Base-by-base conservation (phyloP, 257 asterid genomes). In the Leptodermis oblonga region DNA sequence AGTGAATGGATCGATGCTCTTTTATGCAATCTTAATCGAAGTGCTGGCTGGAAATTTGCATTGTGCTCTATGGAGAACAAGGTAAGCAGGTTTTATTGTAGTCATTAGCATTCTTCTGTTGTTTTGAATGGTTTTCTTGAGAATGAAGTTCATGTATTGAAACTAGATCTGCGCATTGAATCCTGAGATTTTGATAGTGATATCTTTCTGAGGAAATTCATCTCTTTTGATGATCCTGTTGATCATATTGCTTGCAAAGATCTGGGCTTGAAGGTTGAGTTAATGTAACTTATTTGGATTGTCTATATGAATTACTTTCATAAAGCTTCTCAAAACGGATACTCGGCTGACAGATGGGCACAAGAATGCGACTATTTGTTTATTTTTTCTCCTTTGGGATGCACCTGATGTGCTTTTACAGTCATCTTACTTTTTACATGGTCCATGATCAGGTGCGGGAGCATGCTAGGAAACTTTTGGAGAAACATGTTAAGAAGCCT, bases 1-100 rank as follows among this genome's bases (percentile, higher is more conserved):
- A 91, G 99, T 74, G 99, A 94, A 79, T 94, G 99, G 99, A 94
- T 94, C 76, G 97, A 94, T 80, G 97, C 99, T 76, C 95, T 94
- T 65, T 52, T 94, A 70, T 87, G 96, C 90, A 94, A 94, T 78
- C 95, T 94, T 75, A 94, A 91, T 76, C 89, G 67, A 43, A 85
- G 77, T 63, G 96, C 80, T 71, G 97, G 97, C 67, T 94, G 97
- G 97, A 94, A 87, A 84, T 94, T 94, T 77, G 97, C 88, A 49
- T 85, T 94, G 54, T 94, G 99, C 83, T 94, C 99, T 36, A 91
- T 91, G 99, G 99, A 94, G 81, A 94, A 94, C 62, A 86, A 84
- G 96, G 97, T 89, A 85, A 45, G 74, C 22, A 73, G 45, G 65
- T 56, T 74, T n/a, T n/a, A 31, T 15, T 30, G 7, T 2, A 45